Percentiles rank a stretch among this genome's conserved stretches.
Evolutionary conservation across 106 monocot species (phyloP).

Genomic region (Acorus gramineus): DNA sequence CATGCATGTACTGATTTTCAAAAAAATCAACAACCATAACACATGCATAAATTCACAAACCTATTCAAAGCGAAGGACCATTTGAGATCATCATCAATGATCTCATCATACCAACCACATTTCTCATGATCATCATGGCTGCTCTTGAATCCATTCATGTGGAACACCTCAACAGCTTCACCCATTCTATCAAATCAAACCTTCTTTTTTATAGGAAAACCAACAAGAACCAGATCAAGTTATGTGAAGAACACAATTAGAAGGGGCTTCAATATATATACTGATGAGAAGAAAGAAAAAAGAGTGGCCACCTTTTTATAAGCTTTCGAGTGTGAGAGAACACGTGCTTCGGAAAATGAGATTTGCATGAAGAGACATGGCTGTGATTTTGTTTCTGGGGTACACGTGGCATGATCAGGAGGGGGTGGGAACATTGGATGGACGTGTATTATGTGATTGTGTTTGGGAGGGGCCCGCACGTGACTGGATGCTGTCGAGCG

Average conservation of each 20-base stretch:
- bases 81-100: constrained; percentile 69
- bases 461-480: constrained; percentile 17
- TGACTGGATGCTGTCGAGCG: constrained; percentile 10
- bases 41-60: constrained; percentile 1
- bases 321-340: background rate
- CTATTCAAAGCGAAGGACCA: constrained; percentile 61
- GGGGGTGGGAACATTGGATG: too few species aligned
- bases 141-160: background rate
- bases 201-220: constrained; percentile 1
- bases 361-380: background rate
- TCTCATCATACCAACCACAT: constrained; percentile 55
- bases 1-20: too few species aligned
- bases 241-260: background rate
- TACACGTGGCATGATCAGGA: background rate
- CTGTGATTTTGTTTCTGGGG: background rate
- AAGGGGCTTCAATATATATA: constrained; percentile 1
- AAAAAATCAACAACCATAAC: too few species aligned
- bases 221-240: background rate
- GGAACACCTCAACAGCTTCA: constrained; percentile 16
- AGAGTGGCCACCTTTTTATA: background rate
- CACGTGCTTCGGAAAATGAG: background rate
- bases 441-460: background rate
- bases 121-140: background rate
- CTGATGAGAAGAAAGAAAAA: background rate
- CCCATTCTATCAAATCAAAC: constrained; percentile 9